Conservation (phyloP, 2,329 filamentous ascomycete genomes). For the Diaporthe capsici region DNA sequence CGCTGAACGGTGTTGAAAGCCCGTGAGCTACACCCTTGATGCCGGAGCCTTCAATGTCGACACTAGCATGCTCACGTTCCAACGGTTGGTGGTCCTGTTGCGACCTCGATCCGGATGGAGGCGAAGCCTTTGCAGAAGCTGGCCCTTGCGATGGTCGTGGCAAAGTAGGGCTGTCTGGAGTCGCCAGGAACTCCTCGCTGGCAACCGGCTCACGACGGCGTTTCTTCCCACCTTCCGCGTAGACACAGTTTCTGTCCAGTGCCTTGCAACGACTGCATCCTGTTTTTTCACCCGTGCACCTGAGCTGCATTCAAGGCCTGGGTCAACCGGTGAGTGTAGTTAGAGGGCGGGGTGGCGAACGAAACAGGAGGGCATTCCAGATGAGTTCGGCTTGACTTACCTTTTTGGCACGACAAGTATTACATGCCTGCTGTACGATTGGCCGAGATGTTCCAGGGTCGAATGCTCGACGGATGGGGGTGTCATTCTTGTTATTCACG, state of each 20-base stretch:
- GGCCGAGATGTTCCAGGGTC: constrained; percentile 31
- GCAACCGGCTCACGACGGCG: neutral
- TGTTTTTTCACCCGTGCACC: neutral
- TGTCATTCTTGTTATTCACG: constrained; percentile 19
- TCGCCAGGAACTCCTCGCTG: neutral
- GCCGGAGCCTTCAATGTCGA: neutral
- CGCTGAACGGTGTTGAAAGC: neutral
- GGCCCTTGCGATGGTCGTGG: neutral
- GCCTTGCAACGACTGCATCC: neutral
- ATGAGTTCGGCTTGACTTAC: constrained; percentile 12
- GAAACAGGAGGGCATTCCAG: neutral
- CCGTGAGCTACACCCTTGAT: neutral
- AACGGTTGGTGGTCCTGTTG: neutral
- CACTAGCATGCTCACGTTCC: neutral
- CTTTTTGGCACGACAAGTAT: constrained; percentile 38
- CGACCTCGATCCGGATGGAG: neutral
- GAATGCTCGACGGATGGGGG: neutral
- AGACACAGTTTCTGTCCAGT: neutral
- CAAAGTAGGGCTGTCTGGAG: neutral
- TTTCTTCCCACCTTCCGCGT: constrained; percentile 28
- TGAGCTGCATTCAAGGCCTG: neutral
- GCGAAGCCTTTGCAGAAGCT: neutral
- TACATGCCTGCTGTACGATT: constrained; percentile 38
- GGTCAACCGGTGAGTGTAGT: neutral
- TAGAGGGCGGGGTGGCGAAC: neutral